Percentiles rank a stretch among this genome's conserved stretches.
These are phyloP conservation scores for Wickerhamomyces bisporus DNA, from an alignment of 805 yeast genomes.

Conservation along the genomic window DNA sequence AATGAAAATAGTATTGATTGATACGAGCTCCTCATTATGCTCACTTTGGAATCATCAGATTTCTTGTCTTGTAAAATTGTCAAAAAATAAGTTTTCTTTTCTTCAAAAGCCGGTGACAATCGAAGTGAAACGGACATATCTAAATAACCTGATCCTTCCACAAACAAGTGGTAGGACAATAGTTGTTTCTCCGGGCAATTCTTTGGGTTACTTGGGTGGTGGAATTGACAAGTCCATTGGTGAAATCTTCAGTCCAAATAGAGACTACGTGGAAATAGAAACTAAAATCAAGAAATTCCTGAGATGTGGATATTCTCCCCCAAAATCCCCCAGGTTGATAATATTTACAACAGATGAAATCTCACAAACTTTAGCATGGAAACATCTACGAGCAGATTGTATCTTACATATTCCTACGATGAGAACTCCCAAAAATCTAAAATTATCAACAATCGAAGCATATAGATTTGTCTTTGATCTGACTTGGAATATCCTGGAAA, in stretches of 20 bases:
- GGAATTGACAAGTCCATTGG: slow-evolving; percentile 36
- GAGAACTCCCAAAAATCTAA: slow-evolving; percentile 28
- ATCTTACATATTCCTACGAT: slow-evolving; percentile 36
- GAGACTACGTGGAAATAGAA: slow-evolving; percentile 21
- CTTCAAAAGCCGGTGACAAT: neutral
- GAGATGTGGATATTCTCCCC: slow-evolving; percentile 27
- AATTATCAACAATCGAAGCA: slow-evolving; percentile 6
- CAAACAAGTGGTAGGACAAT: slow-evolving; percentile 12
- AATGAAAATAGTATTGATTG: neutral
- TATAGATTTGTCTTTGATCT: slow-evolving; percentile 31
- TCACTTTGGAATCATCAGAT: neutral
- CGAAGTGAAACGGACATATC: neutral
- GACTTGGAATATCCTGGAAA: slow-evolving; percentile 30
- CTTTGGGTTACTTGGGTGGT: slow-evolving; percentile 35
- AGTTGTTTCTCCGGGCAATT: slow-evolving; percentile 38
- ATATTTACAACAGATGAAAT: slow-evolving; percentile 16
- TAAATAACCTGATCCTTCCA: neutral
- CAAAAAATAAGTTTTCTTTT: neutral
- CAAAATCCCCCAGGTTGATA: slow-evolving; percentile 24
- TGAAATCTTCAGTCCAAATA: slow-evolving; percentile 17
- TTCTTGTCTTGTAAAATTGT: neutral
- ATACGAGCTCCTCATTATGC: neutral
- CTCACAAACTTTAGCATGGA: slow-evolving; percentile 27
- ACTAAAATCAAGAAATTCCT: slow-evolving; percentile 13
- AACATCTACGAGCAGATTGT: slow-evolving; percentile 22